Base-by-base conservation (phyloP, 768 basidiomycete genomes). In the Arthromyces matolae region DNA sequence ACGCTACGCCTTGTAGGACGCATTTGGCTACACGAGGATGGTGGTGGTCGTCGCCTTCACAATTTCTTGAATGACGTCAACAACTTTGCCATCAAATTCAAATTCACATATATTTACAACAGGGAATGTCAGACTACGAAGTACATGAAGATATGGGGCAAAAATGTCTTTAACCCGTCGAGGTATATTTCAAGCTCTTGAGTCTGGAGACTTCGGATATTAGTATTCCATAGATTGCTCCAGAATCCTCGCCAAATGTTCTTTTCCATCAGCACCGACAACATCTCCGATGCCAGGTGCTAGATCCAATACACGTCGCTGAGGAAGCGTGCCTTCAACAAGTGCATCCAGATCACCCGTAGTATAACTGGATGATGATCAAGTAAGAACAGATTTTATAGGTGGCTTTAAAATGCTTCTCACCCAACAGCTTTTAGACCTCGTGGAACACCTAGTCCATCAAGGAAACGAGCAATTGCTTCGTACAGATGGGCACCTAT, bases 251-350 rank as follows among this genome's bases (percentile, higher is more conserved):
- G 83, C 81, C 57, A 97, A 66, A 68, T 93, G 87, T 60, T 91
- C 83, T 56, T 73, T 78, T 34, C 92, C 92, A 63, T 94, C 90
- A 35, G 84, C 85, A 24, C 84, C 90, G 20, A 80, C 80, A 25
- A 93, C 75, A 58, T 91, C 80, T 8, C 90, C 89, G 55, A 95
- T 84, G 40, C 89, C 86, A 13, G 94, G 95, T 7, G 95, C 95
- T 23, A 98, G 75, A 64, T 96, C 93, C 53, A 98, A 65, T 4
- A 98, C 94, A 14, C 94, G 78, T 45, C 92, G 71, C 66, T 98
- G 95, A 13, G 95, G 95, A 37, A 98, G 63, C 16, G 94, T 91
- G 4, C 95, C 94, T 50, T 94, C 83, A 1, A 96, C 95, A 12
- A 98, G 78, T 67, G 70, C 77, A 24, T 75, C 69, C 9, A 93